phyloP scores from a whole-genome alignment of 331 rosid species.

The Rhamnella rubrinervis region DNA sequence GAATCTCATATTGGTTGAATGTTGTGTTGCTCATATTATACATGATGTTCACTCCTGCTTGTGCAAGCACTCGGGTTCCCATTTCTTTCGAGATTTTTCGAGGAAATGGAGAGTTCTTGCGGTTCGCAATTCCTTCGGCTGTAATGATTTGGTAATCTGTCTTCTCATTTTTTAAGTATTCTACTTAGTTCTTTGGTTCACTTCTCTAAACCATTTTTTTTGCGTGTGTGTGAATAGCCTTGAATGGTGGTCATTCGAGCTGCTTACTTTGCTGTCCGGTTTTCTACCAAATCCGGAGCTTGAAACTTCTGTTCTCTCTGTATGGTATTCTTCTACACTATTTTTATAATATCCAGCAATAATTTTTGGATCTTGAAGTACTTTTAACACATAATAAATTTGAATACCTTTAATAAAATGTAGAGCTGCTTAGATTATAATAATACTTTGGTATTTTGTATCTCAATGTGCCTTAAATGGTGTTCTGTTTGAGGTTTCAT shows the following conservation, averaged over 20 bases:
- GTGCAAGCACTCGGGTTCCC: slow-evolving; percentile 39
- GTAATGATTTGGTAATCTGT: slow-evolving; percentile 42
- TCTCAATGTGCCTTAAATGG: not conserved
- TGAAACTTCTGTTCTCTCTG: slow-evolving; percentile 37
- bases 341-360: not conserved
- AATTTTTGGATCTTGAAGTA: not conserved
- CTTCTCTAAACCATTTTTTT: not conserved
- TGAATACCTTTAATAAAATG: no score
- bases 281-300: slow-evolving; percentile 40
- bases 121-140: slow-evolving; percentile 59
- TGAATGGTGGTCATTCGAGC: slow-evolving; percentile 40
- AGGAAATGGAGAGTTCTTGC: slow-evolving; percentile 50
- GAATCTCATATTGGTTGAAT: slow-evolving; percentile 53
- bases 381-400: not conserved
- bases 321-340: slow-evolving; percentile 20
- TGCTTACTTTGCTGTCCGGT: slow-evolving; percentile 31
- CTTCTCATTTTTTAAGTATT: not conserved
- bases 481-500: no score
- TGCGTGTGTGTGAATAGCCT: slow-evolving; percentile 1
- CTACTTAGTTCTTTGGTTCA: not conserved
- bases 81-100: slow-evolving; percentile 43
- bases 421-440: no score
- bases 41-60: slow-evolving; percentile 42
- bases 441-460: no score
- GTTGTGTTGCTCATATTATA: slow-evolving; percentile 42